Evolutionary conservation across 257 asterid genomes (phyloP).

Genomic region (Nicotiana attenuata): DNA sequence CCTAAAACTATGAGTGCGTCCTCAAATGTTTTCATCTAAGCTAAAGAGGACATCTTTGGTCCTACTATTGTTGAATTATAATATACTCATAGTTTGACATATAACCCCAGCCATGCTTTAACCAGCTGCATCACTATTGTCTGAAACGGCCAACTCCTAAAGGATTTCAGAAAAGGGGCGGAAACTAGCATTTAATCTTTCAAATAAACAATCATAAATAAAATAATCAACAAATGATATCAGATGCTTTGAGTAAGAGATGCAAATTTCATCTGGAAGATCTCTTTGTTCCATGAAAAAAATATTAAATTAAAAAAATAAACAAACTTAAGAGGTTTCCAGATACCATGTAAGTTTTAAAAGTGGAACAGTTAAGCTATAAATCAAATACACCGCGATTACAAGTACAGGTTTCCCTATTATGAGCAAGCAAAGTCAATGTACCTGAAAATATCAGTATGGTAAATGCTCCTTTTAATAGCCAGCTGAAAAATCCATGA

Average conservation of each 20-base stretch:
- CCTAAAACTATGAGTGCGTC: no score
- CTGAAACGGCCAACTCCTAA: background rate
- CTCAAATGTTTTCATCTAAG: no score
- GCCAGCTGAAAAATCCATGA: conserved; percentile 91
- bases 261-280: conserved; percentile 2
- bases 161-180: background rate
- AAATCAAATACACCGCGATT: background rate
- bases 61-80: no score
- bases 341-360: background rate
- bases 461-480: conserved; percentile 69
- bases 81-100: no score
- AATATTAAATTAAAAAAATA: background rate
- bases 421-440: background rate
- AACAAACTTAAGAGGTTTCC: background rate
- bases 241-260: background rate
- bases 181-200: conserved; percentile 1
- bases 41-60: no score
- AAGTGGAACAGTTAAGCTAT: background rate
- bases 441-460: conserved; percentile 64
- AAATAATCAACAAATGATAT: background rate
- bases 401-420: background rate
- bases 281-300: background rate
- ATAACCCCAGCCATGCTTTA: no score
- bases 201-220: background rate
- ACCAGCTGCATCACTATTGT: no score